Conservation (phyloP, 1,284 basidiomycete species). For the Malassezia obtusa region DNA sequence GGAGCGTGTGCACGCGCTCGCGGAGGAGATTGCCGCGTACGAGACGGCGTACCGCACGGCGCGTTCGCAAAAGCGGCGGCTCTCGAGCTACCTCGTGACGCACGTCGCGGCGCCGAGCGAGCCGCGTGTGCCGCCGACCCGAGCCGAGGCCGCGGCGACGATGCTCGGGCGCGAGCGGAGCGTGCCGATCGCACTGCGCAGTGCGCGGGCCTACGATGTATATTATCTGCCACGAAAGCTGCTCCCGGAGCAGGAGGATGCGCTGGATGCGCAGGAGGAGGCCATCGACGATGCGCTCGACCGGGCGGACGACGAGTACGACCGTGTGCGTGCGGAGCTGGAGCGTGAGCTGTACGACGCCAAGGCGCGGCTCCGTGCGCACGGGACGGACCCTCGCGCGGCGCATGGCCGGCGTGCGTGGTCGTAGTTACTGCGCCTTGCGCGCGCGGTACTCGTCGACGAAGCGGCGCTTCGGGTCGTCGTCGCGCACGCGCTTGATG, state of each 20-base stretch:
- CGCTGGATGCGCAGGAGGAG: conserved; percentile 20
- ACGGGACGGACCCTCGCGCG: not conserved
- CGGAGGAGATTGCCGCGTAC: conserved; percentile 13
- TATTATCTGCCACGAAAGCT: conserved; percentile 20
- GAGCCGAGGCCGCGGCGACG: not conserved
- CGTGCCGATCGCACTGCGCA: conserved; percentile 2
- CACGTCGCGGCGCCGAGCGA: not conserved
- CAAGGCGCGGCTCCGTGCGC: conserved; percentile 1
- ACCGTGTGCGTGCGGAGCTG: conserved; percentile 2
- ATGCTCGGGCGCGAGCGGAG: not conserved
- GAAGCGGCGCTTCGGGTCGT: conserved; percentile 8
- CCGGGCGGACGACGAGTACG: conserved; percentile 18
- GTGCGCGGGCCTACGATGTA: conserved; percentile 2
- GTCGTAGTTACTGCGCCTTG: conserved; percentile 5
- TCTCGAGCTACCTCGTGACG: conserved; percentile 21
- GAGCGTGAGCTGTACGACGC: conserved; percentile 4
- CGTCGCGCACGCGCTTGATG: conserved; percentile 20
- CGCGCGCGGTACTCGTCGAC: not conserved
- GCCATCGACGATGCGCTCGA: conserved; percentile 13
- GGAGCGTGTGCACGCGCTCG: conserved; percentile 6
- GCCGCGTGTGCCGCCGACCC: not conserved
- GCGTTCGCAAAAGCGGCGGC: conserved; percentile 16
- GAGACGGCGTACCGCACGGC: conserved; percentile 13
- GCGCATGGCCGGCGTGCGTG: not conserved
- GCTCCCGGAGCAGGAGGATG: conserved; percentile 16